Conservation (phyloP, 148 eudicot species). For the Hydrangea macrophylla region DNA sequence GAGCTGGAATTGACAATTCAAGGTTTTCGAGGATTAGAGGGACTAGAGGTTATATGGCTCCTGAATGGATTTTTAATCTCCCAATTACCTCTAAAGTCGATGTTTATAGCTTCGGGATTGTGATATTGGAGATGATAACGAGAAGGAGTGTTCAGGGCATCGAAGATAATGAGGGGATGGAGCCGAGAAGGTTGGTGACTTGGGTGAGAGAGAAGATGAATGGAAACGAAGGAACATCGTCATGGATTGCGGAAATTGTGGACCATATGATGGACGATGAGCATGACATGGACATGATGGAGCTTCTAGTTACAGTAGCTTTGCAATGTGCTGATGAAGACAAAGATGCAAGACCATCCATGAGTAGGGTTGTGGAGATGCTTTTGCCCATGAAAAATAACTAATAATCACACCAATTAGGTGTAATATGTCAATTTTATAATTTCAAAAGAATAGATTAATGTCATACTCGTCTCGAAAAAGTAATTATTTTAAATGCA, state of each 20-base stretch:
- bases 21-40: slow-evolving; percentile 14
- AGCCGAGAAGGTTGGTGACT: not conserved
- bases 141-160: slow-evolving; percentile 4
- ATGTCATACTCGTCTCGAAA: too few relatives aligned
- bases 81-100: slow-evolving; percentile 20
- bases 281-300: slow-evolving; percentile 15
- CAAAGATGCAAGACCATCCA: slow-evolving; percentile 39
- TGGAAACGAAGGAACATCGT: not conserved
- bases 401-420: too few relatives aligned
- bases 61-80: slow-evolving; percentile 11
- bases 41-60: slow-evolving; percentile 20
- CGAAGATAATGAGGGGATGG: not conserved
- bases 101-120: slow-evolving; percentile 19
- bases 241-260: slow-evolving; percentile 19
- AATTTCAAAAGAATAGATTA: too few relatives aligned
- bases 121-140: slow-evolving; percentile 10
- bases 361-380: slow-evolving; percentile 30
- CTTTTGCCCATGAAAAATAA: not conserved
- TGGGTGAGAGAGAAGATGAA: slow-evolving; percentile 28
- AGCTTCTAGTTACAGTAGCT: slow-evolving; percentile 26
- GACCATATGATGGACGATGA: slow-evolving; percentile 24
- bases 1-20: not conserved
- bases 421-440: too few relatives aligned
- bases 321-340: slow-evolving; percentile 41
- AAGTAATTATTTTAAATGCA: too few relatives aligned